Percentiles rank a stretch among this genome's conserved stretches.
These are phyloP conservation scores for Quillaja saponaria DNA, from an alignment of 306 rosid species.

Conservation along the genomic window DNA sequence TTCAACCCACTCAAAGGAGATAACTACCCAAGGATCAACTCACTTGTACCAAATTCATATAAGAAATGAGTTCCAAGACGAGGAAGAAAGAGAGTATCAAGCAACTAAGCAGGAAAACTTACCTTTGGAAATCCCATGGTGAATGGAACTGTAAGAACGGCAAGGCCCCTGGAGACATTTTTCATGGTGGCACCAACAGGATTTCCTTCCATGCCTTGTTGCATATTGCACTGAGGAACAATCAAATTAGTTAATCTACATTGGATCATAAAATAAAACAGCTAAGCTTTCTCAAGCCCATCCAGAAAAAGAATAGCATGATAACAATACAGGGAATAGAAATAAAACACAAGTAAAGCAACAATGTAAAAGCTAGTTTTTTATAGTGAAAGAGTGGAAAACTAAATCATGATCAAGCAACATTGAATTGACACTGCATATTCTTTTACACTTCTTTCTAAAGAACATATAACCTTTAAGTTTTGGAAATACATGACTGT, in stretches of 20 bases:
- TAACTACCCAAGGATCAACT: too few species aligned
- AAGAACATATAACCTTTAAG: too few species aligned
- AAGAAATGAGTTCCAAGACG: slow-evolving; percentile 18
- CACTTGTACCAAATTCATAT: neutral
- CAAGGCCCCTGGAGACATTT: slow-evolving; percentile 76
- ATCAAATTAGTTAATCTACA: neutral
- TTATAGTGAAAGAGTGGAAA: too few species aligned
- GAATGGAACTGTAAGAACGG: slow-evolving; percentile 85
- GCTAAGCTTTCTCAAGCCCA: slow-evolving; percentile 5
- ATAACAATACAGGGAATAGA: neutral
- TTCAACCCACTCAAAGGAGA: too few species aligned
- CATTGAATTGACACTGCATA: too few species aligned
- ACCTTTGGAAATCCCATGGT: slow-evolving; percentile 88
- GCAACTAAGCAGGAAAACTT: slow-evolving; percentile 24
- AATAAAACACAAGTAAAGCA: too few species aligned
- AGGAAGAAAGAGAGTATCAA: slow-evolving; percentile 2
- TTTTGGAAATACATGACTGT: too few species aligned
- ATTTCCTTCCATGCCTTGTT: slow-evolving; percentile 96
- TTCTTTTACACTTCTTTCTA: too few species aligned
- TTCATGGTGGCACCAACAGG: slow-evolving; percentile 75
- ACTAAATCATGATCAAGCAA: too few species aligned
- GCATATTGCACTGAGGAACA: slow-evolving; percentile 70
- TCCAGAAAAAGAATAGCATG: neutral
- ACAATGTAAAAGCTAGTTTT: too few species aligned
- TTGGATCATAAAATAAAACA: slow-evolving; percentile 5